A percentile compares a stretch with the other conserved stretches of the same genome.
Conservation (phyloP, 108 stramenopile genomes). For the Cyclostephanos invisitatus region DNA sequence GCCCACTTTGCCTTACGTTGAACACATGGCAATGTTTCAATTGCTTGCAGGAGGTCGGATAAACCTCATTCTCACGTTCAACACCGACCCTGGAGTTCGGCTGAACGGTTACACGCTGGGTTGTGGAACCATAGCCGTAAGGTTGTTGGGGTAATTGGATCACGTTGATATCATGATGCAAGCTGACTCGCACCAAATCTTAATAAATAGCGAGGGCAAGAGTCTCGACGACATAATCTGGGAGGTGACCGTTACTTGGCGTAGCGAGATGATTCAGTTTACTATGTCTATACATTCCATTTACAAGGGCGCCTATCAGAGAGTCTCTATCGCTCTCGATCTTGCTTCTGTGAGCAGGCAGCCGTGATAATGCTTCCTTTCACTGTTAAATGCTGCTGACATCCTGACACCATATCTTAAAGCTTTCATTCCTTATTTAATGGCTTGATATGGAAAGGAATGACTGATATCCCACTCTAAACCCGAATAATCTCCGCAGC, state of each 20-base stretch:
- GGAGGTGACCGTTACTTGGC: background rate
- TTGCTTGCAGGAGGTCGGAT: too few relatives aligned
- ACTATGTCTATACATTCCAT: background rate
- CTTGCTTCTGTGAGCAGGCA: background rate
- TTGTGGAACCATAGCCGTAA: background rate
- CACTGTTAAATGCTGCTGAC: background rate
- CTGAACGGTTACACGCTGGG: slow-evolving; percentile 33
- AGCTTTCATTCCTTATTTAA: too few relatives aligned
- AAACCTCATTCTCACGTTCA: slow-evolving; percentile 42
- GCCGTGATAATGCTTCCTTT: background rate
- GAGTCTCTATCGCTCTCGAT: background rate
- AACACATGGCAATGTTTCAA: too few relatives aligned
- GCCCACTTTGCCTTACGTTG: too few relatives aligned
- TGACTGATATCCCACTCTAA: background rate
- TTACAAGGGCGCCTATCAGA: background rate
- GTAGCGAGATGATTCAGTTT: background rate
- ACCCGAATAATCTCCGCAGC: slow-evolving; percentile 9
- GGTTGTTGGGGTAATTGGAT: background rate
- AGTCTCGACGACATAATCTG: background rate
- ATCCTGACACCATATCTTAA: background rate
- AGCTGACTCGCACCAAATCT: background rate
- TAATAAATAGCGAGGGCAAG: background rate
- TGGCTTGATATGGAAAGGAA: too few relatives aligned
- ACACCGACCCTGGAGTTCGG: slow-evolving; percentile 19
- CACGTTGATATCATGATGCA: background rate